Conservation (phyloP, 495 filamentous ascomycete genomes). For the Cryomyces antarcticus region DNA sequence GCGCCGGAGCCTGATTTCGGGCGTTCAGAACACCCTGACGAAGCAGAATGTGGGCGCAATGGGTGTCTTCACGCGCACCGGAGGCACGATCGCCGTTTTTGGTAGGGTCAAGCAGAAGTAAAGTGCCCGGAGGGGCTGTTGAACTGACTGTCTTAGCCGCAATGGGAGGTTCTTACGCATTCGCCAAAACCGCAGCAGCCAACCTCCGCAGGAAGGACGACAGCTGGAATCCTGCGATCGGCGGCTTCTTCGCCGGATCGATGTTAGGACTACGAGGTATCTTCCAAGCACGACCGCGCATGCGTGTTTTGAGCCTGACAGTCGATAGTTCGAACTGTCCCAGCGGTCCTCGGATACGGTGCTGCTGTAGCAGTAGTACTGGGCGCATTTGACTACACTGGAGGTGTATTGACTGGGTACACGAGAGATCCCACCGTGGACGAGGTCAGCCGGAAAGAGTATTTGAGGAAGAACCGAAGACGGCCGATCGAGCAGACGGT, state of each 20-base stretch:
- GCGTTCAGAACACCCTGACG: slow-evolving; percentile 66
- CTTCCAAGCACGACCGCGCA: slow-evolving; percentile 6
- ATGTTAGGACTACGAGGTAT: slow-evolving; percentile 45
- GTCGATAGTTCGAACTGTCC: slow-evolving; percentile 50
- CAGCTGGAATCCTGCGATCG: slow-evolving; percentile 44
- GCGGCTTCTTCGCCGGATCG: slow-evolving; percentile 51
- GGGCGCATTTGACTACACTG: slow-evolving; percentile 56
- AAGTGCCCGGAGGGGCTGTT: too few species aligned
- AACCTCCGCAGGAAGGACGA: slow-evolving; percentile 65
- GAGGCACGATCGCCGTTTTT: slow-evolving; percentile 42
- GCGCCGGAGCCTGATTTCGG: slow-evolving; percentile 51
- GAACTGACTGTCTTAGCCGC: slow-evolving; percentile 31
- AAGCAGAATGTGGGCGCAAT: slow-evolving; percentile 57
- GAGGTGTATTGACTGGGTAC: slow-evolving; percentile 41
- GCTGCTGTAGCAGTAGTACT: slow-evolving; percentile 40
- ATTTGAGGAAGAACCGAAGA: slow-evolving; percentile 50
- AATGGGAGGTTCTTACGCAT: slow-evolving; percentile 63
- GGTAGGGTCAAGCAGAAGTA: slow-evolving; percentile 24
- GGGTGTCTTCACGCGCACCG: slow-evolving; percentile 55
- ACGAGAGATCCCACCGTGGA: slow-evolving; percentile 39
- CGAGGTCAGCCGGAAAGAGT: slow-evolving; percentile 62
- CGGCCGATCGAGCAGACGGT: slow-evolving; percentile 68
- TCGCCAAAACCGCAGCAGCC: slow-evolving; percentile 48
- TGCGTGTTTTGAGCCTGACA: slow-evolving; percentile 20
- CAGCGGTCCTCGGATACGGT: slow-evolving; percentile 63